Conservation (phyloP, 2,329 filamentous ascomycete species). For the Colletotrichum sp. region DNA sequence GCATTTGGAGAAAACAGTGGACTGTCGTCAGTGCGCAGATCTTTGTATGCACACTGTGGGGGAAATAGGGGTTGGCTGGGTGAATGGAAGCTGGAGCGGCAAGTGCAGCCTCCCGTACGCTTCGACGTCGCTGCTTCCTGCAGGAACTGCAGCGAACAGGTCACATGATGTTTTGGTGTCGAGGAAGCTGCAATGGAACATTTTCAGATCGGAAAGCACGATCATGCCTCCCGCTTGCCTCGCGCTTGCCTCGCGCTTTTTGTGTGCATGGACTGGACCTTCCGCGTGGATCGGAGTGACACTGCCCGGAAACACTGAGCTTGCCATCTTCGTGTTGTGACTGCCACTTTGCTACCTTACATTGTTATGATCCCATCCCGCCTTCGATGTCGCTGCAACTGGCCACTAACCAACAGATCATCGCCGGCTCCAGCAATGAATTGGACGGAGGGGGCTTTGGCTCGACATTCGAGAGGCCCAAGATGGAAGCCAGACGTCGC, state of each 20-base stretch:
- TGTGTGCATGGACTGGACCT: neutral
- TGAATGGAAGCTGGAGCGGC: neutral
- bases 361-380: neutral
- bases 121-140: neutral
- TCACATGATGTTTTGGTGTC: neutral
- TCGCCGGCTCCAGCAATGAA: constrained; percentile 38
- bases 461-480: constrained; percentile 39
- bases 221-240: neutral
- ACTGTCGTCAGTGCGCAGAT: neutral
- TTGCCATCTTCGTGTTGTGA: neutral
- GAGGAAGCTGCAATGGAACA: neutral
- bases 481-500: constrained; percentile 35
- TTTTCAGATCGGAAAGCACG: neutral
- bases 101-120: neutral
- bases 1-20: constrained; percentile 6
- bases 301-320: neutral
- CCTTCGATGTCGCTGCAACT: neutral
- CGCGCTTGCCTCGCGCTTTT: neutral
- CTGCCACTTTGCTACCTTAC: neutral
- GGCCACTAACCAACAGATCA: neutral
- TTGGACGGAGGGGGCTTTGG: constrained; percentile 44
- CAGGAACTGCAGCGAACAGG: neutral
- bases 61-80: neutral
- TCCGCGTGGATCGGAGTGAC: neutral
- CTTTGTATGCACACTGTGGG: neutral